Base-by-base conservation (phyloP, 1,284 basidiomycete genomes). In the Tilletia horrida region DNA sequence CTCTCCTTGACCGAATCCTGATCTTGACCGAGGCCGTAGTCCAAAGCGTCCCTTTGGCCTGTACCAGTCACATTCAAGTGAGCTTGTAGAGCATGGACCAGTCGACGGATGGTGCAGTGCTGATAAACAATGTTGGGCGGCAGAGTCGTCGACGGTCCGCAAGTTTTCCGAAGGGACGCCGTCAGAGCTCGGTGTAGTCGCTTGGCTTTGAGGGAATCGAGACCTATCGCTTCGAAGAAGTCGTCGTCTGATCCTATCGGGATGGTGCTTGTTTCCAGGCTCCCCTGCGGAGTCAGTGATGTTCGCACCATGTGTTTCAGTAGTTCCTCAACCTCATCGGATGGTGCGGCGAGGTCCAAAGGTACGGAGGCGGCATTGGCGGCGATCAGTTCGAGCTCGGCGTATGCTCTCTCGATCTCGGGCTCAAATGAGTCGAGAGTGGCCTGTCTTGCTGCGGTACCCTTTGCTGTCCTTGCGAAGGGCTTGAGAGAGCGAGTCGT, bases 71-170 rank as follows among this genome's bases (percentile, higher is more conserved):
- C 45, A 18, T 23, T 23, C 18, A 23, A 48, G 45, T 48, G 18
- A 48, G 16, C 45, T n/a, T 6, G 45, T 23, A n/a, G 45, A 3
- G 18, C 45, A 7, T 48, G 18, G 16, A 6, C 18, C 45, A 48
- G 45, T 18, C 45, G 18, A 48, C 35, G 18, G 47, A 48, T 25
- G 47, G 47, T 48, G 47, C 47, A 48, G 27, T 57, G 27, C 52
- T 25, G 52, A 57, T 57, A 57, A 8, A 57, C 27, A 57, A 57
- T 23, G 27, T 57, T 25, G 14, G 21, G 52, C 21, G 52, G 52
- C 4, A 57, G 52, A 16, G n/a, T 57, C 25, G n/a, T 27, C 23
- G 14, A 25, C 25, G n/a, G 14, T 8, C 52, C 27, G 14, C 27
- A n/a, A 6, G 4, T 48, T 18, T 48, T 11, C 4, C 27, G 27